These are phyloP conservation scores for Zea mays DNA, from an alignment of 176 grass and related monocot species.

Conservation along the genomic window DNA sequence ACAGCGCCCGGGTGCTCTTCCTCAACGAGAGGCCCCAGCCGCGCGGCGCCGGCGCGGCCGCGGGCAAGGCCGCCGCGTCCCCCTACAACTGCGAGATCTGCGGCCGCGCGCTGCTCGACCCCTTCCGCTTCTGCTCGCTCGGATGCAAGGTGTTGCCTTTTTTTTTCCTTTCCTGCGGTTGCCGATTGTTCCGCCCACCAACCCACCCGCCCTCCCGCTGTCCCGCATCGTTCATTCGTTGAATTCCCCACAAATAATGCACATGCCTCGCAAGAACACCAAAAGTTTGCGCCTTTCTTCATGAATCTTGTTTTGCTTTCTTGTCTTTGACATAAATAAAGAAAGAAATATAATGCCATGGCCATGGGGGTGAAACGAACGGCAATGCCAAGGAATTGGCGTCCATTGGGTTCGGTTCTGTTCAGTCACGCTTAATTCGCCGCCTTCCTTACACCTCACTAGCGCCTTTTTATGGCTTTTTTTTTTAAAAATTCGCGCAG, in stretches of 20 bases:
- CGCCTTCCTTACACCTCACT: neutral
- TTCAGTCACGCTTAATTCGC: constrained; percentile 52
- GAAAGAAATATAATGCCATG: neutral
- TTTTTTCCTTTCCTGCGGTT: neutral
- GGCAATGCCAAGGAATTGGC: constrained; percentile 9
- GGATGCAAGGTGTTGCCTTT: constrained; percentile 67
- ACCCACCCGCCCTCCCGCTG: neutral
- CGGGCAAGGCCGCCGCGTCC: constrained; percentile 46
- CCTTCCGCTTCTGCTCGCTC: constrained; percentile 89
- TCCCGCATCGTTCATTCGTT: too few species aligned
- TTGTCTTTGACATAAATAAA: neutral
- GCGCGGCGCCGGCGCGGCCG: constrained; percentile 53
- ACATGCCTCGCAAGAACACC: neutral
- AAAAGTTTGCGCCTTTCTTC: constrained; percentile 14
- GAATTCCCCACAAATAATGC: too few species aligned
- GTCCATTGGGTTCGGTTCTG: neutral
- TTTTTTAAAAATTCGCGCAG: constrained; percentile 37
- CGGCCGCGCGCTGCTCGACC: constrained; percentile 73
- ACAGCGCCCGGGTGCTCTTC: constrained; percentile 84
- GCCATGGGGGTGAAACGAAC: too few species aligned
- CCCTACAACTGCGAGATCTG: constrained; percentile 86
- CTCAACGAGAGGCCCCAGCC: constrained; percentile 84
- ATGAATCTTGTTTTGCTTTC: neutral
- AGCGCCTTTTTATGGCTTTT: neutral
- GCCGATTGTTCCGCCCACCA: constrained; percentile 3